Evolutionary conservation across 306 rosid species (phyloP).

Genomic region (Prinsepia uniflora): DNA sequence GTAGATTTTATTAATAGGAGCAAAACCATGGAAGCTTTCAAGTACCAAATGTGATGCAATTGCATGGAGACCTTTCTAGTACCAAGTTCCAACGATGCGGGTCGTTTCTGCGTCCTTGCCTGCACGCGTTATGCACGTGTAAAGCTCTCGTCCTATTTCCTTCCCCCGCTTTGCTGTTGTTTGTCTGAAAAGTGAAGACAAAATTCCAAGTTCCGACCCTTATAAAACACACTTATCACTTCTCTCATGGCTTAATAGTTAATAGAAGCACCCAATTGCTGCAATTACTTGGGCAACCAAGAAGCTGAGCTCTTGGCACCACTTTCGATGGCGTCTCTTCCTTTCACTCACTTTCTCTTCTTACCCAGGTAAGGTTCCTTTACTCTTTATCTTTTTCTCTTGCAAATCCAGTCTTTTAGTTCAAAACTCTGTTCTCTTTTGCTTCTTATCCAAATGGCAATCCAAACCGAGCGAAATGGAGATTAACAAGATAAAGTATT

Average conservation of each 20-base stretch:
- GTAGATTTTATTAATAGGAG: not conserved
- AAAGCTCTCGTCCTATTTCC: constrained; percentile 15
- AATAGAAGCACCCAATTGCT: constrained; percentile 22
- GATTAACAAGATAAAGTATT: not conserved
- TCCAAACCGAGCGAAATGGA: not conserved
- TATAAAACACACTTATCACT: not conserved
- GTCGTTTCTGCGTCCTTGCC: not conserved
- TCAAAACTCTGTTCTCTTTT: not conserved
- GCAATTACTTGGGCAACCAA: constrained; percentile 11
- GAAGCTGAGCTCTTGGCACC: constrained; percentile 9
- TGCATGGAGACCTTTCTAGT: no score
- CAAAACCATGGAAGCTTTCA: not conserved
- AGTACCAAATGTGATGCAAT: not conserved
- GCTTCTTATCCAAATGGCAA: not conserved
- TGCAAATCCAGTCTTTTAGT: not conserved
- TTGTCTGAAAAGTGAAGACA: not conserved
- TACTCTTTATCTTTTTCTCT: constrained; percentile 21
- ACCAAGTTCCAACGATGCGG: not conserved
- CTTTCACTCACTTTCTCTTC: constrained; percentile 53
- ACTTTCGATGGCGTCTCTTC: constrained; percentile 54
- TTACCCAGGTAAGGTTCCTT: constrained; percentile 51
- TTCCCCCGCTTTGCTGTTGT: constrained; percentile 16
- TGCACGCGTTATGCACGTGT: constrained; percentile 5
- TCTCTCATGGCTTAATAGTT: constrained; percentile 25
- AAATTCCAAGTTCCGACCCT: constrained; percentile 15